Conservation (phyloP, 139 green algal species). For the Chlorella ohadii region DNA sequence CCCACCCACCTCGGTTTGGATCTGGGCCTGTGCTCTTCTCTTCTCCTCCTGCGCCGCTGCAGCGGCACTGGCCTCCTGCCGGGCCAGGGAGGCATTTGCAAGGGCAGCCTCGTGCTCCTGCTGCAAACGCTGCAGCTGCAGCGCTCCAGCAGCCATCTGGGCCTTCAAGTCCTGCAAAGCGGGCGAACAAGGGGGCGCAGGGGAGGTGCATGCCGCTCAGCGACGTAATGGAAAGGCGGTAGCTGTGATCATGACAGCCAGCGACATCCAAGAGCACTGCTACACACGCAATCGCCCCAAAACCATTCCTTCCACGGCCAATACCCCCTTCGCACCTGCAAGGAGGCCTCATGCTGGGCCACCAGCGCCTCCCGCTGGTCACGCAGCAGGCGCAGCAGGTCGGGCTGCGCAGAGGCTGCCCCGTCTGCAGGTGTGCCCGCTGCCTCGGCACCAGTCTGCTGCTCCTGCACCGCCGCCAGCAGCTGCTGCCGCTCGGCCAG, state of each 20-base stretch:
- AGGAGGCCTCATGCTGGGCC: slow-evolving; percentile 19
- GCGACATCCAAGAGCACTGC: no score
- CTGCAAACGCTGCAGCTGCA: background rate
- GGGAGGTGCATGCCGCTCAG: no score
- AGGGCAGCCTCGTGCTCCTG: background rate
- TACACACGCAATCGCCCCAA: no score
- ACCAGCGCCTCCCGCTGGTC: slow-evolving; percentile 23
- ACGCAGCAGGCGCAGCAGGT: background rate
- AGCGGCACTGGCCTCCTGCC: slow-evolving; percentile 8
- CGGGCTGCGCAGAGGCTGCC: background rate
- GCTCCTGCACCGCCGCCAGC: background rate
- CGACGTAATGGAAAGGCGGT: no score
- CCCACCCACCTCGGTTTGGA: background rate
- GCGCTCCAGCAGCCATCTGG: background rate
- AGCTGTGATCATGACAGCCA: no score
- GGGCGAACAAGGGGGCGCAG: background rate
- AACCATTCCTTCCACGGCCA: no score
- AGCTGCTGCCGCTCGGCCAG: background rate
- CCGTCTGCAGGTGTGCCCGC: background rate
- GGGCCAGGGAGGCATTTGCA: background rate
- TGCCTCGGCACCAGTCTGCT: background rate
- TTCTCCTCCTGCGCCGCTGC: background rate
- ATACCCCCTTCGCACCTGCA: background rate
- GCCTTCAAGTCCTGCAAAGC: slow-evolving; percentile 23
- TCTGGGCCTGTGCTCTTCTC: background rate